Conservation (phyloP, 1,284 basidiomycete genomes). For the Cerrena zonata region DNA sequence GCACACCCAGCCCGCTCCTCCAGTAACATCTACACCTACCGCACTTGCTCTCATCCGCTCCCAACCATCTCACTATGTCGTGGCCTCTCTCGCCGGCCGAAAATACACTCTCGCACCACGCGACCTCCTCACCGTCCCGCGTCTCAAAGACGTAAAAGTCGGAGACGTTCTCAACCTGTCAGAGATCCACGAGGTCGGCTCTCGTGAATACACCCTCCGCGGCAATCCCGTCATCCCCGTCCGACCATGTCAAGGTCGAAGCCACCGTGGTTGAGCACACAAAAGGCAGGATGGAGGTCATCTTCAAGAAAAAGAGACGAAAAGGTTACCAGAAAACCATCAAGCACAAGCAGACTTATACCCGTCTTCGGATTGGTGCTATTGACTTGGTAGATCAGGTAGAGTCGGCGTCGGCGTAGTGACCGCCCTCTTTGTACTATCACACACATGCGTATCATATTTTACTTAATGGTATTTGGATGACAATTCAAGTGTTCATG, state of each 20-base stretch:
- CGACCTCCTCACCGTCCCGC: constrained; percentile 89
- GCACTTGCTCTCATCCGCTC: constrained; percentile 69
- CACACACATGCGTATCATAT: constrained; percentile 16
- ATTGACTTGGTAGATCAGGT: constrained; percentile 45
- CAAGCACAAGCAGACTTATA: constrained; percentile 89
- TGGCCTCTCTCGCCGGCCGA: constrained; percentile 83
- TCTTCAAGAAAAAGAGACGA: constrained; percentile 94
- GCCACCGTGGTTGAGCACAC: constrained; percentile 95
- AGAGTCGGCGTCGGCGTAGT: constrained; percentile 18
- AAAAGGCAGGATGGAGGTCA: constrained; percentile 84
- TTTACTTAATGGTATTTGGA: background rate
- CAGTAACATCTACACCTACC: constrained; percentile 30
- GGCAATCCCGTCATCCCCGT: constrained; percentile 60
- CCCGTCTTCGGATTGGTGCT: constrained; percentile 78
- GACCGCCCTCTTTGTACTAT: background rate
- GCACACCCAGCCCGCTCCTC: constrained; percentile 23
- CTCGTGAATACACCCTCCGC: constrained; percentile 88
- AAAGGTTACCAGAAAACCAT: constrained; percentile 87
- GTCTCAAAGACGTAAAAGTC: constrained; percentile 73
- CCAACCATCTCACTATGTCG: constrained; percentile 82
- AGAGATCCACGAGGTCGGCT: constrained; percentile 89
- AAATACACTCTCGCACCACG: constrained; percentile 85
- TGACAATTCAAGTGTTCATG: background rate
- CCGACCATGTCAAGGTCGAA: constrained; percentile 63
- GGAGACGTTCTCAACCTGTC: constrained; percentile 83